These are phyloP conservation scores for Ammopiptanthus mongolicus DNA, from an alignment of 306 rosid genomes.

Conservation along the genomic window DNA sequence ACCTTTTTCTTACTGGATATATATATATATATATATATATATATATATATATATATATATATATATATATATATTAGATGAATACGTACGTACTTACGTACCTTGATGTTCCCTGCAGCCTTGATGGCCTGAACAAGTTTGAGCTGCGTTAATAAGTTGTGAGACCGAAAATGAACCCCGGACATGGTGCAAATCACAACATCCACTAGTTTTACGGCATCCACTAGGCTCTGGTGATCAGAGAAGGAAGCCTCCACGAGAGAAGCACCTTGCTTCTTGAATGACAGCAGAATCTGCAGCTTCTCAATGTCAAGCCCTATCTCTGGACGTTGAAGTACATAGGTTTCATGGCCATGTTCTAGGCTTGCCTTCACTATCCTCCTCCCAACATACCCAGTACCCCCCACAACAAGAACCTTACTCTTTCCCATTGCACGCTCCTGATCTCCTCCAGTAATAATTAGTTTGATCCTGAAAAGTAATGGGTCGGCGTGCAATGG, in stretches of 20 bases:
- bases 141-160: slow-evolving; percentile 67
- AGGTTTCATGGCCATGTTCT: slow-evolving; percentile 63
- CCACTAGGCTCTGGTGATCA: slow-evolving; percentile 58
- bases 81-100: neutral
- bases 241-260: slow-evolving; percentile 66
- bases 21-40: too few relatives aligned
- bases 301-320: slow-evolving; percentile 67
- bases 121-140: slow-evolving; percentile 79
- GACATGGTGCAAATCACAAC: slow-evolving; percentile 79
- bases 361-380: slow-evolving; percentile 70
- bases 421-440: slow-evolving; percentile 54
- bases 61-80: too few relatives aligned
- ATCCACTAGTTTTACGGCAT: slow-evolving; percentile 64
- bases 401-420: slow-evolving; percentile 82
- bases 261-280: slow-evolving; percentile 66
- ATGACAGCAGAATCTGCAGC: slow-evolving; percentile 52
- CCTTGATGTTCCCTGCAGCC: slow-evolving; percentile 79
- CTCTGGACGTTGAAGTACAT: slow-evolving; percentile 62
- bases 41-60: too few relatives aligned
- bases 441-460: neutral
- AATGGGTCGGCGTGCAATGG: too few relatives aligned
- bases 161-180: slow-evolving; percentile 69
- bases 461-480: neutral
- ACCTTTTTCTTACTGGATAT: too few relatives aligned
- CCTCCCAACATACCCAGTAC: slow-evolving; percentile 71